Base-by-base conservation (phyloP, 2,329 filamentous ascomycete species). In the Sclerotiophoma versabilis region DNA sequence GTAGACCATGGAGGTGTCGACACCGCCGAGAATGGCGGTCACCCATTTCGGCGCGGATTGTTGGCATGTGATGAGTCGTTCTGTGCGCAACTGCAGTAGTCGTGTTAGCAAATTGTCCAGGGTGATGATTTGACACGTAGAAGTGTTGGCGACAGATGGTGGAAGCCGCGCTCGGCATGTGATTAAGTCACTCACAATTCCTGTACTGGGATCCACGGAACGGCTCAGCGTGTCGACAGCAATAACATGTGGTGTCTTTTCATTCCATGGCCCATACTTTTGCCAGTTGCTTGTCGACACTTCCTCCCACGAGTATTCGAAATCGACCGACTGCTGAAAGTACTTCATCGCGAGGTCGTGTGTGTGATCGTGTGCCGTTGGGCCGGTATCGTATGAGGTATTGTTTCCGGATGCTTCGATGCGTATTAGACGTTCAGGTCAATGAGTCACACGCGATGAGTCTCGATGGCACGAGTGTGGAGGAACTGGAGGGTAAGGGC, bases 211-310 rank as follows among this genome's bases (percentile, higher is more conserved):
- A 69, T 90, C 87, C 32, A 91, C 80, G 9, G 75, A 75, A 60
- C 95, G 90, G 47, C 87, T 89, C 68, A 99, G 79, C 12, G 93
- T 98, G 80, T 99, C 95, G 70, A 98, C 95, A 64, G 92, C 93
- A 63, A 96, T 87, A 64, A 99, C 95, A 77, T 99, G 95, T 33
- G 92, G 91, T n/a, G 91, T 93, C 80, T 96, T 95, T 76, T 97
- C 90, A 81, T 99, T 99, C 93, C 95, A 98, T 17, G 93, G 93
- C 71, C 92, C 96, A 80, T 99, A 99, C 78, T 99, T 99, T 67
- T 88, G 89, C 95, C 95, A 99, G 84, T 99, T 99, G 74, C 91
- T 92, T 12, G 92, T 92, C 22, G 92, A 96, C 29, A 99, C 95
- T 77, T 98, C 93, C 72, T 96, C 92, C 95, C 95, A 99, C 38